Conservation (phyloP, 2,329 filamentous ascomycete species). For the Pezizomycotina sp. region DNA sequence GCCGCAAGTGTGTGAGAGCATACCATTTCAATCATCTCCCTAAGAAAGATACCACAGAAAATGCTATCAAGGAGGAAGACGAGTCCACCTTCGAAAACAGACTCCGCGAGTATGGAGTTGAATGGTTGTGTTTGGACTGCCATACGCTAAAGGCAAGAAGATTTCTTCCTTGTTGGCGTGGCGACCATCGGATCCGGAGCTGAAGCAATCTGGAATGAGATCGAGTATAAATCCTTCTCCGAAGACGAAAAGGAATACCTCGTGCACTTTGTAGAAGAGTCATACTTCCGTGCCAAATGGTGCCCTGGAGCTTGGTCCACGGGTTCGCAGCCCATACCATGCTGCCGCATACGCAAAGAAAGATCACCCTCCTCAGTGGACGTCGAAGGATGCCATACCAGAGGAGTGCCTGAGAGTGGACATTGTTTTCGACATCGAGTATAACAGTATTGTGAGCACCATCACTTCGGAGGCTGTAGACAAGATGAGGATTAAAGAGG, state of each 20-base stretch:
- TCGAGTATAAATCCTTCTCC: slow-evolving; percentile 32
- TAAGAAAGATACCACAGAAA: slow-evolving; percentile 27
- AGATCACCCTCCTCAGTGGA: slow-evolving; percentile 48
- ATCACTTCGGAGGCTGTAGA: slow-evolving; percentile 43
- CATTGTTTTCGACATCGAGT: slow-evolving; percentile 71
- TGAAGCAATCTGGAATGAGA: slow-evolving; percentile 38
- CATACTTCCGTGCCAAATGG: slow-evolving; percentile 73
- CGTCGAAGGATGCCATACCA: slow-evolving; percentile 61
- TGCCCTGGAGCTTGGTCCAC: slow-evolving; percentile 78
- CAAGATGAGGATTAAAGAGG: slow-evolving; percentile 52
- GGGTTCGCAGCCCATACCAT: slow-evolving; percentile 47
- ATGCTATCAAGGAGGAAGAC: slow-evolving; percentile 32
- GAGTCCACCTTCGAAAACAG: slow-evolving; percentile 38
- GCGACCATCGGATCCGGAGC: slow-evolving; percentile 50
- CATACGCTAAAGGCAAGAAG: slow-evolving; percentile 42
- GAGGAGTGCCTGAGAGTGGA: slow-evolving; percentile 75
- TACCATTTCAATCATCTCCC: slow-evolving; percentile 79
- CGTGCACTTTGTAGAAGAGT: slow-evolving; percentile 67
- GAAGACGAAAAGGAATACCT: slow-evolving; percentile 84
- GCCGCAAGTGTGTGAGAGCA: slow-evolving; percentile 54
- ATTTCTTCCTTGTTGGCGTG: slow-evolving; percentile 72
- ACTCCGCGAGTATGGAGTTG: slow-evolving; percentile 53
- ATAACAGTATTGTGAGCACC: slow-evolving; percentile 36
- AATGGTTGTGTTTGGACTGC: slow-evolving; percentile 73
- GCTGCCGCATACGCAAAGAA: slow-evolving; percentile 61